These are phyloP conservation scores for Tephrocybe sp. DNA, from an alignment of 768 basidiomycete genomes.

Conservation along the genomic window DNA sequence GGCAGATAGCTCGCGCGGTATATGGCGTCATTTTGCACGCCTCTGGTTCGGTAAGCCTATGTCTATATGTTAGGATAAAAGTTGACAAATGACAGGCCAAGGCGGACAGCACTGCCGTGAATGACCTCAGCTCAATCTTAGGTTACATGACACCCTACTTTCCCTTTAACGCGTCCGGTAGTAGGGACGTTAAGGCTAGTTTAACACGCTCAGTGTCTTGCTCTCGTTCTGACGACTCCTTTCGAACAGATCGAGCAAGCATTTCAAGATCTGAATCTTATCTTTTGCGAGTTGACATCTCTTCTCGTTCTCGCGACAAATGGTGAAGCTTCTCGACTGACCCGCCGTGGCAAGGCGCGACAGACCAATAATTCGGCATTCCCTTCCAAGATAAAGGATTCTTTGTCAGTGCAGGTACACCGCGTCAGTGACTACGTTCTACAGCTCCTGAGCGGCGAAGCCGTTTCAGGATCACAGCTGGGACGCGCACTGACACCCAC, in stretches of 20 bases:
- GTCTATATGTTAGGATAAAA: constrained; percentile 4
- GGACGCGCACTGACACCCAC: constrained; percentile 48
- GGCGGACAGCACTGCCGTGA: constrained; percentile 26
- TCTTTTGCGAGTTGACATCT: constrained; percentile 76
- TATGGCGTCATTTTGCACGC: constrained; percentile 56
- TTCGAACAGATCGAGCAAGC: constrained; percentile 54
- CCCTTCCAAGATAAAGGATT: constrained; percentile 9
- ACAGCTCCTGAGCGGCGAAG: constrained; percentile 52
- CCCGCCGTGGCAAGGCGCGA: constrained; percentile 19
- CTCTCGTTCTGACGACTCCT: constrained; percentile 3
- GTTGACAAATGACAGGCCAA: constrained; percentile 14
- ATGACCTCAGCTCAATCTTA: constrained; percentile 58
- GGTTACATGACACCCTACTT: constrained; percentile 82
- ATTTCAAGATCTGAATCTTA: constrained; percentile 70
- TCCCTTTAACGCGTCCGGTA: constrained; percentile 56
- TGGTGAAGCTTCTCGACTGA: constrained; percentile 15
- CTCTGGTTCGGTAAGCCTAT: constrained; percentile 31
- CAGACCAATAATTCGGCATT: constrained; percentile 7
- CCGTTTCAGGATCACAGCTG: constrained; percentile 38
- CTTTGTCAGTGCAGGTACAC: constrained; percentile 39
- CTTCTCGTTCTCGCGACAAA: constrained; percentile 46
- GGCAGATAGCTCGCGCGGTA: constrained; percentile 54
- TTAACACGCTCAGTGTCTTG: neutral
- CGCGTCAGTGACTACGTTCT: constrained; percentile 61
- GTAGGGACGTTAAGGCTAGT: constrained; percentile 58